These are phyloP conservation scores for Pisolithus marmoratus DNA, from an alignment of 768 basidiomycete genomes.

Conservation along the genomic window DNA sequence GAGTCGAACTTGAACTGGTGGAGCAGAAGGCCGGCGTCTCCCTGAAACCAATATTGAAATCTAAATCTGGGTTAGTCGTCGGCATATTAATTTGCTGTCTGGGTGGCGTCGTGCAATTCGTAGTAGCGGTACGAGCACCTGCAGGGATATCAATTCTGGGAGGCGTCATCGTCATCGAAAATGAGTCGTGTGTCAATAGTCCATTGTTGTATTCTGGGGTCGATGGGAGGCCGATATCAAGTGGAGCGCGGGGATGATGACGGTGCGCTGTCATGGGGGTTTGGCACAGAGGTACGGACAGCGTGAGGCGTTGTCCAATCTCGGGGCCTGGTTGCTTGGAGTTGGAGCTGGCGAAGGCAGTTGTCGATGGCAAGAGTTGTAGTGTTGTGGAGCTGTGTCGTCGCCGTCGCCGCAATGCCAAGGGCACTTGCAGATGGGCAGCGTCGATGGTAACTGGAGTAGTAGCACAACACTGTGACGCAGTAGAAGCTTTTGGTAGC, in stretches of 20 bases:
- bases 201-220: background rate
- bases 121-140: too few relatives aligned
- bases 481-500: background rate
- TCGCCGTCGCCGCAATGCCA: background rate
- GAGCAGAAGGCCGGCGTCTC: constrained; percentile 11
- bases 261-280: background rate
- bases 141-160: background rate
- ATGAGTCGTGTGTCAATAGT: background rate
- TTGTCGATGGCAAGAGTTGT: background rate
- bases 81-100: background rate
- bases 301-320: constrained; percentile 8
- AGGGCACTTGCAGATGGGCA: background rate
- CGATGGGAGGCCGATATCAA: constrained; percentile 10
- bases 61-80: constrained; percentile 16
- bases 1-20: constrained; percentile 10
- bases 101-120: background rate
- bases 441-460: background rate
- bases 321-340: constrained; percentile 12
- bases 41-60: constrained; percentile 8
- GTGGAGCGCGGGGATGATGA: constrained; percentile 1
- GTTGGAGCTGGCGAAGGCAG: constrained; percentile 5
- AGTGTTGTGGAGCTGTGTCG: constrained; percentile 6
- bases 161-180: background rate
- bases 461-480: background rate
- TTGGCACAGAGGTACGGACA: background rate